Percentiles rank a stretch among this genome's conserved stretches.
These are phyloP conservation scores for Picochlorum sp. DNA, from an alignment of 139 green algal genomes.

Conservation along the genomic window DNA sequence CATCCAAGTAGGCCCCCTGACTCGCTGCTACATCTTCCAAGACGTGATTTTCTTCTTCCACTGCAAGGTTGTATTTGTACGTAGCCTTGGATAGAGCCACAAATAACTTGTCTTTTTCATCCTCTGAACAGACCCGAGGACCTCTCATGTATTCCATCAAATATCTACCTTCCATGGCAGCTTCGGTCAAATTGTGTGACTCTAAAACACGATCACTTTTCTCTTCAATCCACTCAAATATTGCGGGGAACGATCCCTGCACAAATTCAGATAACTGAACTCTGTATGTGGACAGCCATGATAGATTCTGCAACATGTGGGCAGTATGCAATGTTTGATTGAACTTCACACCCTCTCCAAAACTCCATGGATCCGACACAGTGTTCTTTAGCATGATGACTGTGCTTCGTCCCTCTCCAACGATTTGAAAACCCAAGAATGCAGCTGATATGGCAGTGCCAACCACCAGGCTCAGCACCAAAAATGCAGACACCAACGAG, in stretches of 20 bases:
- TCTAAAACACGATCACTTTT: constrained; percentile 9
- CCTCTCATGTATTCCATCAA: constrained; percentile 25
- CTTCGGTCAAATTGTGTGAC: constrained; percentile 26
- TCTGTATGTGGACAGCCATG: constrained; percentile 22
- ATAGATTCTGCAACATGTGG: not conserved
- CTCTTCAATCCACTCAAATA: constrained; percentile 21
- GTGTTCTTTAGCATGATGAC: constrained; percentile 19
- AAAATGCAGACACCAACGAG: constrained; percentile 26
- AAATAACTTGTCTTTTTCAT: constrained; percentile 23
- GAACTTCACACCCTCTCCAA: not conserved
- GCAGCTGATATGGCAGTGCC: constrained; percentile 29
- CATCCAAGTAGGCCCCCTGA: too few species aligned
- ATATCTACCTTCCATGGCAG: constrained; percentile 16
- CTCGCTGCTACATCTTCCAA: too few species aligned
- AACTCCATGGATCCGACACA: constrained; percentile 23
- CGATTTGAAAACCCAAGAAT: constrained; percentile 42
- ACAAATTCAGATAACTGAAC: constrained; percentile 17
- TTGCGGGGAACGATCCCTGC: constrained; percentile 20
- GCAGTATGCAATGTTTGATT: not conserved
- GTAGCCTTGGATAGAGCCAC: constrained; percentile 10
- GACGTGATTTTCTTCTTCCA: too few species aligned
- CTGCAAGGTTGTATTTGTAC: too few species aligned
- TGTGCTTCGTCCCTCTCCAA: constrained; percentile 17
- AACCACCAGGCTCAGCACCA: constrained; percentile 37
- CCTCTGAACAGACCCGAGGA: constrained; percentile 22